Base-by-base conservation (phyloP, 164 flowering plant species). In the Vitis labrusca region DNA sequence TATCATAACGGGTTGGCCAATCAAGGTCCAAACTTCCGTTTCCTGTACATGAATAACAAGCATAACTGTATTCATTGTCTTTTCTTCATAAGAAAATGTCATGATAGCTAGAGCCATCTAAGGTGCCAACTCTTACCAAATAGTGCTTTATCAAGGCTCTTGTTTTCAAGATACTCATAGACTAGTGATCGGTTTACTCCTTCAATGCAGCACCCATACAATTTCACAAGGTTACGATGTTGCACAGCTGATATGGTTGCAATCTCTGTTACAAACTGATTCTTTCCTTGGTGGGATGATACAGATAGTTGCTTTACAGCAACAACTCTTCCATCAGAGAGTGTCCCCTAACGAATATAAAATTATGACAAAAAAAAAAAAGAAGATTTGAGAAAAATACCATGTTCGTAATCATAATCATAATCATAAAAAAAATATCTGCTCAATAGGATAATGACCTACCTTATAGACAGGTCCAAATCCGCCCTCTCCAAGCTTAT, bases 401-500 rank as follows among this genome's bases (percentile, higher is more conserved):
- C 44, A 4, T 60, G 10, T 2, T 10, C 8, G 10, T n/a, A 32
- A 32, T 32, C 44, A 32, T 32, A 32, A 32, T 32, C 44, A 32
- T 32, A 32, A 32, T 32, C 44, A 4, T 32, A 6, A 32, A 32
- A 32, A 32, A 32, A 32, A 32, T 32, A 4, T 32, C 5, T 1
- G 0, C 44, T 6, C 44, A 32, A 32, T 9, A 32, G 30, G 48
- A 50, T 53, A 17, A 68, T 67, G 54, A 54, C 59, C 65, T 71
- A 88, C 98, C 95, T 86, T 88, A 64, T 76, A 93, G 64, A 93
- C 98, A 55, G 97, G 86, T 68, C 98, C 97, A 78, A 93, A 93
- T 53, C 98, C 98, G 50, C 98, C 98, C 75, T 91, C 95, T 54
- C 98, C 97, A 29, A 93, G 89, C 73, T 93, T 93, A 74, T 93